Conservation (phyloP, 2,329 filamentous ascomycete genomes). For the Allantophomopsis lycopodina region DNA sequence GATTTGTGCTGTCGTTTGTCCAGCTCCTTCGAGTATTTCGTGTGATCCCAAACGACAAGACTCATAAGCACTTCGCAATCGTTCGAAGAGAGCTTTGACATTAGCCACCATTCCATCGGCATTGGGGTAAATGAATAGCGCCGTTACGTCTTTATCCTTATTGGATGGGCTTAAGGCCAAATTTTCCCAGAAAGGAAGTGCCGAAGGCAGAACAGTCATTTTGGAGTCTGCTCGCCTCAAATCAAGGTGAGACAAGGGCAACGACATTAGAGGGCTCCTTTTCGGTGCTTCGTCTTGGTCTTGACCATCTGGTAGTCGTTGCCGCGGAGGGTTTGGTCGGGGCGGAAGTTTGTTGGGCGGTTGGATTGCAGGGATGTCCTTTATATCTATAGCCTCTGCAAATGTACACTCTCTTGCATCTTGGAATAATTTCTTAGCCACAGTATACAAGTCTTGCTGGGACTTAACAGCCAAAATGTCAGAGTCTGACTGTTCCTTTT, state of each 20-base stretch:
- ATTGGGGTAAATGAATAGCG: constrained; percentile 57
- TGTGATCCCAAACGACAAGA: constrained; percentile 59
- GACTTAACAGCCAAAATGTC: constrained; percentile 2
- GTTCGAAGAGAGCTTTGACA: constrained; percentile 49
- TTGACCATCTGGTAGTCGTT: constrained; percentile 6
- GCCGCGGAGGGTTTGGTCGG: constrained; percentile 12
- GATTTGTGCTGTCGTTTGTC: too few relatives aligned
- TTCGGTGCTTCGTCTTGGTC: constrained; percentile 16
- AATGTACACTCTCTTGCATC: constrained; percentile 25
- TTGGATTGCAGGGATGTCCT: constrained; percentile 38
- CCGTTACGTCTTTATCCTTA: constrained; percentile 56
- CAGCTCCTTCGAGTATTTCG: constrained; percentile 19
- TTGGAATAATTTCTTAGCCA: constrained; percentile 29
- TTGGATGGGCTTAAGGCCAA: constrained; percentile 60
- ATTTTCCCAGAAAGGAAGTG: constrained; percentile 70
- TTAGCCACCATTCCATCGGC: constrained; percentile 48
- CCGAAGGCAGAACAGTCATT: constrained; percentile 62
- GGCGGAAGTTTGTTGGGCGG: constrained; percentile 32
- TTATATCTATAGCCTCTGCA: constrained; percentile 39
- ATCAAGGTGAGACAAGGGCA: constrained; percentile 58
- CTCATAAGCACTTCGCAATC: constrained; percentile 60
- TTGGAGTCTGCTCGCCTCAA: constrained; percentile 55
- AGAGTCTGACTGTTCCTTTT: constrained; percentile 1
- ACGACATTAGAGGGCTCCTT: constrained; percentile 40
- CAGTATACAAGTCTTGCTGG: constrained; percentile 31